phyloP scores from a whole-genome alignment of 352 stramenopile genomes.

The Globisporangium spiculum region DNA sequence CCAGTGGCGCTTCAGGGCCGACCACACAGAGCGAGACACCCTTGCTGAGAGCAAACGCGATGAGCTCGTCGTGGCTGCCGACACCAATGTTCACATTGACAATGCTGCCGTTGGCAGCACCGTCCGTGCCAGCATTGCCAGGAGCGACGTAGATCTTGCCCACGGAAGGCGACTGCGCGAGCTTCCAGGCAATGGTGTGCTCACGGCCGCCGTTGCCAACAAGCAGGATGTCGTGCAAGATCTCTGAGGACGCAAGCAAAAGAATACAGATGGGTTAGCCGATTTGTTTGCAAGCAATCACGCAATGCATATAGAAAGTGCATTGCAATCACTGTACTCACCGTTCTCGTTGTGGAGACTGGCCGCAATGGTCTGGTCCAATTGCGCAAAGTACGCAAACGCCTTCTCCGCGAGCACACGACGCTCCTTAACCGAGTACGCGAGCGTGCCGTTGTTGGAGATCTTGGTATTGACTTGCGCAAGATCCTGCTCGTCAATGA shows the following conservation, averaged over 20 bases:
- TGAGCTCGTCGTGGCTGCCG: conserved; percentile 58
- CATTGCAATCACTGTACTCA: conserved; percentile 12
- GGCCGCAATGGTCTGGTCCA: conserved; percentile 65
- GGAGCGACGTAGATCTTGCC: conserved; percentile 87
- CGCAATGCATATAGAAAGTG: neutral
- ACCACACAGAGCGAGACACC: conserved; percentile 96
- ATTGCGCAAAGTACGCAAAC: conserved; percentile 68
- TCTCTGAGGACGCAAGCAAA: conserved; percentile 17
- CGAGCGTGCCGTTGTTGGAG: conserved; percentile 57
- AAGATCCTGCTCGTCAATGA: conserved; percentile 70
- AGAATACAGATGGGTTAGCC: neutral
- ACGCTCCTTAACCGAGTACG: conserved; percentile 68
- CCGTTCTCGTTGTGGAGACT: conserved; percentile 47
- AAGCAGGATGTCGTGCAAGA: conserved; percentile 88
- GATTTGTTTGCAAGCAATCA: neutral
- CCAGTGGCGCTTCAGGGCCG: conserved; percentile 96
- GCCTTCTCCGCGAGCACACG: conserved; percentile 74
- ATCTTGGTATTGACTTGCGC: conserved; percentile 46
- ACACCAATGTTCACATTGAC: conserved; percentile 77
- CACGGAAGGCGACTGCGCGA: conserved; percentile 78
- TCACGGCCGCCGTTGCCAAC: conserved; percentile 92
- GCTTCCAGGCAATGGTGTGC: conserved; percentile 94
- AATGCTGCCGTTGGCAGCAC: conserved; percentile 38
- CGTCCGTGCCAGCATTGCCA: conserved; percentile 88
- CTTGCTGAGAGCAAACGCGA: conserved; percentile 84